These are phyloP conservation scores for Borovskyia barvae DNA, from an alignment of 208 protist species.

Conservation along the genomic window DNA sequence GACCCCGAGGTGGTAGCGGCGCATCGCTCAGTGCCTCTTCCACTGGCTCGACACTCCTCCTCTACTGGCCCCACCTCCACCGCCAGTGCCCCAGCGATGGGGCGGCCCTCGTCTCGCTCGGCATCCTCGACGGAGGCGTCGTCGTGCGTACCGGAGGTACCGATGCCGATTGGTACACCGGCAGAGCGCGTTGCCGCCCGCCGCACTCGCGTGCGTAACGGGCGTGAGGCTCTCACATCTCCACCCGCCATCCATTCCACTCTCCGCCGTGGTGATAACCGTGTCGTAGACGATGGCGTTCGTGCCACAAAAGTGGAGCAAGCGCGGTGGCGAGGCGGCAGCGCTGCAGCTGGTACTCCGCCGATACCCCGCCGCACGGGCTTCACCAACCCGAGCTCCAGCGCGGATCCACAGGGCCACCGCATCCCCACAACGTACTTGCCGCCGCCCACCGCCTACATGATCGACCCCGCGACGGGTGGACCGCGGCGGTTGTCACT, in stretches of 20 bases:
- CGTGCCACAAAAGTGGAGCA: background rate
- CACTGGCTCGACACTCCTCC: too few species aligned
- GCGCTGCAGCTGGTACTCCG: background rate
- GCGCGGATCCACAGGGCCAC: background rate
- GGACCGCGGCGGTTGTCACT: slow-evolving; percentile 9
- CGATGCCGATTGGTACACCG: slow-evolving; percentile 7
- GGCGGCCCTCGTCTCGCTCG: background rate
- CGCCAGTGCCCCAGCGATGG: background rate
- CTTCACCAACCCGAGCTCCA: slow-evolving; percentile 19
- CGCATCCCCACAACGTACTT: slow-evolving; percentile 10
- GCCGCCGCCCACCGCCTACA: slow-evolving; percentile 26
- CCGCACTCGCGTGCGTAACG: background rate
- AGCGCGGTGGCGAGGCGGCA: background rate
- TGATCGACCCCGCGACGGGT: background rate
- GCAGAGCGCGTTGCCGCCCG: slow-evolving; percentile 17
- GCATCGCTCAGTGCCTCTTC: too few species aligned
- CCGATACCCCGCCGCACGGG: slow-evolving; percentile 9
- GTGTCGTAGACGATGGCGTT: background rate
- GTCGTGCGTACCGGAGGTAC: background rate
- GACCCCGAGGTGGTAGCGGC: background rate
- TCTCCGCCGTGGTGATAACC: background rate
- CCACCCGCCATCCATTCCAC: background rate
- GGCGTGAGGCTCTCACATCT: background rate
- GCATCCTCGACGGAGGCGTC: background rate
- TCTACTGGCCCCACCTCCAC: background rate